Conservation (phyloP, 208 protist genomes). For the Leishmania tarentolae region DNA sequence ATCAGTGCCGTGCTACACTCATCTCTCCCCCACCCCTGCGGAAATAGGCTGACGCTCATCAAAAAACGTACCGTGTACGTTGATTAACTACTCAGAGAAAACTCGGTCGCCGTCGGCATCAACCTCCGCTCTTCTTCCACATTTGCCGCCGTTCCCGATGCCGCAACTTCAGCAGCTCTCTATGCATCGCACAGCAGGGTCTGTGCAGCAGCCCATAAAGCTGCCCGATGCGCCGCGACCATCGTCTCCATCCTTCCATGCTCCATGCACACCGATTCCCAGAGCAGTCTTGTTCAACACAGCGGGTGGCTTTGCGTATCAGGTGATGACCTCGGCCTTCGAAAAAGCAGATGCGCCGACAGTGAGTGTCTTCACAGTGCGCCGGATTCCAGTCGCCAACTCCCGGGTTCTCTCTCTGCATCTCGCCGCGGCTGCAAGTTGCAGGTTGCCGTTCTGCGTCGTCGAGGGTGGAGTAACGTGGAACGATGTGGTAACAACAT, state of each 20-base stretch:
- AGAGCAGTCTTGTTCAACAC: constrained; percentile 28
- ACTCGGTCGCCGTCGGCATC: neutral
- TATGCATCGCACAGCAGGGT: neutral
- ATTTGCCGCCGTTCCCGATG: constrained; percentile 1
- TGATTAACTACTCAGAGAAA: neutral
- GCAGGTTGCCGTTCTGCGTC: constrained; percentile 20
- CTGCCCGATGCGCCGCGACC: neutral
- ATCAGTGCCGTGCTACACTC: neutral
- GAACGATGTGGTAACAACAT: constrained; percentile 21
- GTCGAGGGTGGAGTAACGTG: constrained; percentile 26
- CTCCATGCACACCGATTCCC: constrained; percentile 11
- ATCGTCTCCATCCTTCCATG: neutral
- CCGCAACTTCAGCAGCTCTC: constrained; percentile 24
- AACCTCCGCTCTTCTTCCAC: neutral
- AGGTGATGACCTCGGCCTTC: constrained; percentile 12
- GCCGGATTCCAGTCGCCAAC: constrained; percentile 10
- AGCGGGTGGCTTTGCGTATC: constrained; percentile 17
- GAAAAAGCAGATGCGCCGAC: neutral
- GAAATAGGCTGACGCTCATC: neutral
- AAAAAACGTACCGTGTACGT: neutral
- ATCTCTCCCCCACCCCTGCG: neutral
- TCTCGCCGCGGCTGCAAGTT: constrained; percentile 11
- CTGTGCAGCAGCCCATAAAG: neutral
- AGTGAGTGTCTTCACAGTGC: constrained; percentile 29
- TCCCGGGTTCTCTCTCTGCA: constrained; percentile 5